phyloP scores from a whole-genome alignment of 768 basidiomycete genomes.

The Udeniomyces megalosporus region DNA sequence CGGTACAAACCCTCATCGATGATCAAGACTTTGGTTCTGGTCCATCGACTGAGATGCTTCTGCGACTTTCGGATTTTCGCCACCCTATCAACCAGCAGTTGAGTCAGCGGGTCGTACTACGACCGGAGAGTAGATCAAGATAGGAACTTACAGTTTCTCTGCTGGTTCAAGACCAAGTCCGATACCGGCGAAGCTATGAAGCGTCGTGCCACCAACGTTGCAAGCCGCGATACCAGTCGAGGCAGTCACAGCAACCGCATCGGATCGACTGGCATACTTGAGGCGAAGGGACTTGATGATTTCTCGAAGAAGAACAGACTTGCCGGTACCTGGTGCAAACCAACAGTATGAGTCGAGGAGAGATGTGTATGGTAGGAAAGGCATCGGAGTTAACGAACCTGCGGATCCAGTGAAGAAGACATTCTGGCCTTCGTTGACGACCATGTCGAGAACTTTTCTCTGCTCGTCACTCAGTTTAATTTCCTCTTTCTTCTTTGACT shows the following conservation, averaged over 20 bases:
- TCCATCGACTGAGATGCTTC: conserved; percentile 67
- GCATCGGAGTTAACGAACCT: conserved; percentile 12
- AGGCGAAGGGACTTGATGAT: conserved; percentile 18
- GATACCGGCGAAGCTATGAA: conserved; percentile 14
- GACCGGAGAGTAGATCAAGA: too few relatives aligned
- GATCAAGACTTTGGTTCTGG: conserved; percentile 65
- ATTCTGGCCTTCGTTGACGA: conserved; percentile 31
- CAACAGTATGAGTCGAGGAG: too few relatives aligned
- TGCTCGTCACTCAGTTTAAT: conserved; percentile 42
- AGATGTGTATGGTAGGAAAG: background rate
- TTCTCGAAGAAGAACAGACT: conserved; percentile 27
- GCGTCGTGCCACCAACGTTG: conserved; percentile 14
- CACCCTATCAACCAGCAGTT: conserved; percentile 30
- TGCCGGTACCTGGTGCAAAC: conserved; percentile 21
- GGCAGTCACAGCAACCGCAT: conserved; percentile 16
- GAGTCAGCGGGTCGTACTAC: too few relatives aligned
- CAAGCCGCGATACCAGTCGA: conserved; percentile 16
- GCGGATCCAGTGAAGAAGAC: conserved; percentile 27
- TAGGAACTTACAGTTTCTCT: conserved; percentile 8
- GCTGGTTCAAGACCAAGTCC: conserved; percentile 13
- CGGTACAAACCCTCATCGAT: conserved; percentile 83
- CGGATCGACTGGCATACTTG: conserved; percentile 4
- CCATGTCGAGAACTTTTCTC: conserved; percentile 60
- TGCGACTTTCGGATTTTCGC: conserved; percentile 61
- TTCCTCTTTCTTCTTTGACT: conserved; percentile 10